Evolutionary conservation across 441 rosid genomes (phyloP), one percentile per base, ranked within the genome.

Genomic region (Populus hybrid): DNA sequence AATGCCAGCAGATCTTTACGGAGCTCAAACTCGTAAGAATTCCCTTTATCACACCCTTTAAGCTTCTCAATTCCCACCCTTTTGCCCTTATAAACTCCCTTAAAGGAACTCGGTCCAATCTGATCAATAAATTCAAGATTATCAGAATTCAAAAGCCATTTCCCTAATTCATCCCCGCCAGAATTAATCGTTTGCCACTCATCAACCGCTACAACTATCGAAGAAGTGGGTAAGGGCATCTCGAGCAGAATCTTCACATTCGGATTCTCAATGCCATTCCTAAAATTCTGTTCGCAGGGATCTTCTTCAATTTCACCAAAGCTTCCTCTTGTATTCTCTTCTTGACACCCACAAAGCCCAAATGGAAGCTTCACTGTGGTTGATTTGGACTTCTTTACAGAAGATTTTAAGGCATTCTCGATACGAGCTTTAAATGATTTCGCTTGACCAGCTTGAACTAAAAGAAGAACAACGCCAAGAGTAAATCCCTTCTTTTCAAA

Each of bases 261-360:
- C 36, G 74, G 42, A 82, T 79, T 84, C 57, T 91, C 96, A 28
- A 75, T 32, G 70, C 90, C 91, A 73, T 82, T 80, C 78, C 87
- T 85, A 80, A 75, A 84, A 81, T 67, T 87, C 50, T 76, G 94
- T 70, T 88, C 94, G 67, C 75, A 76, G 21, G 85, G 71, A 61
- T 91, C 98, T 78, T 91, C 97, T 82, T 91, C 98, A 46, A 88
- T 86, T 77, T 90, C 95, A 36, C 88, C 90, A 69, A 86, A 78
- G 65, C 88, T 87, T 9, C 89, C 89, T 82, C 80, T 85, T 2
- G 87, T 72, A 71, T 83, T 91, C 88, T 89, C 96, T 80, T 95
- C 98, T 84, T 95, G 98, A 82, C 98, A 95, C 30, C 98, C 98
- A 71, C 98, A 95, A 67, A 95, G 91, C 74, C 98, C 94, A 71